Evolutionary conservation across 2,329 filamentous ascomycete genomes (phyloP), one percentile per base, ranked within the genome.

Genomic region (Calonectria pauciramosa): DNA sequence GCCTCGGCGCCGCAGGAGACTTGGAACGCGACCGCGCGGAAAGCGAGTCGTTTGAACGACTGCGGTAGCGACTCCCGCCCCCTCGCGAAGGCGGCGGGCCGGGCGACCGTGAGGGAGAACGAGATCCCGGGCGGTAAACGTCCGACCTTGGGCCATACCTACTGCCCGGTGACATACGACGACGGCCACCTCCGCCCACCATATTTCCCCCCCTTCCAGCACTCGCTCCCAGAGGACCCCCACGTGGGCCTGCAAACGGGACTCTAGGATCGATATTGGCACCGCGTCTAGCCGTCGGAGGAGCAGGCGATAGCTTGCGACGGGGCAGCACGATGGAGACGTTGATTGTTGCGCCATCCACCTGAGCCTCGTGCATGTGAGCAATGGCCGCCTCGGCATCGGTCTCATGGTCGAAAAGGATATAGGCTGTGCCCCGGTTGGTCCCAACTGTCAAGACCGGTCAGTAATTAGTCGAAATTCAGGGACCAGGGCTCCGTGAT

Each of bases 291-390:
- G 94, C 92, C 7, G 91, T 91, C 1, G 95, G 95, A 20, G 96
- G 96, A 59, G 94, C 92, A 23, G 92, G 92, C 9, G 95, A 96
- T 81, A 98, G 95, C 80, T 95, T 95, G 81, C 94, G 93, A 65
- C 94, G 92, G 0, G 95, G 95, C 44, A 98, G 89, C 32, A 98
- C 95, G 78, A 98, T 97, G 56, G 95, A 97, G 64, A 98, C 96
- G 81, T 94, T 94, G 82, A 98, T 93, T 49, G 92, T 89, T 28
- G 93, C 92, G 67, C 96, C 96, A 84, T 98, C 96, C 34, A 98
- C 87, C 82, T 98, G 95, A n/a, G 95, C 95, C 86, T 99, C 97
- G 85, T 99, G 97, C 97, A 99, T 99, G 83, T 98, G 95, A 23
- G 96, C 92, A 80, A 98, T 97, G 34, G 97, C 97, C 18, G 92